These are phyloP conservation scores for Acanthamoeba quina DNA, from an alignment of 208 protist genomes.

Conservation along the genomic window DNA sequence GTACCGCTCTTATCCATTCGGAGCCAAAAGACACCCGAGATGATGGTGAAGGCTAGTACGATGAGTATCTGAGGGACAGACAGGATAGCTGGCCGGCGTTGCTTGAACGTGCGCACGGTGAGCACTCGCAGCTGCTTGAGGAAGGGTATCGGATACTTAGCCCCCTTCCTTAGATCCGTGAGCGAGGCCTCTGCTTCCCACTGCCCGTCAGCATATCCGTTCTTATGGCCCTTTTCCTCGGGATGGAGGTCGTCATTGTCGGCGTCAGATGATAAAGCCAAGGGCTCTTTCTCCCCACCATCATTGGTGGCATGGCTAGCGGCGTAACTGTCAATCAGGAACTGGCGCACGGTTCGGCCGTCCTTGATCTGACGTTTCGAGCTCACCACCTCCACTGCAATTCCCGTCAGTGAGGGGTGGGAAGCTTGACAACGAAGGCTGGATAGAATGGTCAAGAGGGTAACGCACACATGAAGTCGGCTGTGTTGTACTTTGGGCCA, in stretches of 20 bases:
- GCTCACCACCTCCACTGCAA: not conserved
- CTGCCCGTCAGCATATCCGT: not conserved
- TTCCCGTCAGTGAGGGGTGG: not conserved
- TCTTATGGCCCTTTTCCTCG: not conserved
- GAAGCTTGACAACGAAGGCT: no score
- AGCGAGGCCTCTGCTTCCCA: not conserved
- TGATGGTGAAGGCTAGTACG: constrained; percentile 30
- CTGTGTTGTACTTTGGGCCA: constrained; percentile 72
- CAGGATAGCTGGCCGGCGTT: constrained; percentile 1
- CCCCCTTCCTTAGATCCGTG: not conserved
- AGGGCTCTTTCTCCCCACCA: not conserved
- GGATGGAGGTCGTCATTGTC: not conserved
- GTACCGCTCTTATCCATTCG: constrained; percentile 68
- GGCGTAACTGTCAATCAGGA: not conserved
- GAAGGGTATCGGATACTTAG: constrained; percentile 25
- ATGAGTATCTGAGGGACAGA: constrained; percentile 36
- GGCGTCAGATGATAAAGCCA: not conserved
- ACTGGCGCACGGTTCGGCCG: not conserved
- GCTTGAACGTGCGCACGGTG: constrained; percentile 54
- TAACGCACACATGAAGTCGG: constrained; percentile 74
- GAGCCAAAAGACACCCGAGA: constrained; percentile 76
- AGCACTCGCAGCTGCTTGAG: not conserved
- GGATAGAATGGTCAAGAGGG: not conserved
- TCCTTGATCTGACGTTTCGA: not conserved
- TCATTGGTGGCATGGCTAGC: not conserved